Evolutionary conservation across 2,329 filamentous ascomycete species (phyloP), one percentile per base, ranked within the genome.

Genomic region (Ophiognomonia clavigignenti-juglandacearum): DNA sequence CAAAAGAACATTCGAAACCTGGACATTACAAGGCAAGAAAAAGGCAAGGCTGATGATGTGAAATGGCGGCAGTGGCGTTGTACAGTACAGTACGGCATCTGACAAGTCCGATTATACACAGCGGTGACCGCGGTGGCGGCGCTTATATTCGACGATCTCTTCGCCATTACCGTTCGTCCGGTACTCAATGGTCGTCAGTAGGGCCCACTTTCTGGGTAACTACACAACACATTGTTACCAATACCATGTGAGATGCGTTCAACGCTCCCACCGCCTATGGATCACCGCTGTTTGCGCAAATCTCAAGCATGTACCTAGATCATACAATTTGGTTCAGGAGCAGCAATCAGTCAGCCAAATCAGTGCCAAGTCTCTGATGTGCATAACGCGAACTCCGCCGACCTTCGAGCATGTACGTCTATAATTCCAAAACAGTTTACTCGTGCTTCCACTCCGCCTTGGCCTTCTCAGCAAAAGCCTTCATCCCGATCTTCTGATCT

Each of bases 401-500:
- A n/a, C n/a, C n/a, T n/a, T n/a, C n/a, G n/a, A n/a, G n/a, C n/a
- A n/a, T n/a, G n/a, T n/a, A n/a, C n/a, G n/a, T n/a, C n/a, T n/a
- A n/a, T n/a, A n/a, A n/a, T n/a, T n/a, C n/a, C n/a, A n/a, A n/a
- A n/a, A n/a, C n/a, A n/a, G 14, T 22, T 13, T 16, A 95, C 64
- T 88, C 82, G 65, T 96, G 76, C 52, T 78, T 83, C 92, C 93
- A 98, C 65, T 93, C 83, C 0, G 93, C 72, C 78, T 95, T 95
- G 72, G 87, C 82, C 82, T 97, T 97, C 69, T 91, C 87, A 2
- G 88, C 86, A 75, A 98, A 98, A 11, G 93, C 93, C 65, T 84
- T 84, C 93, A 97, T 83, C 67, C 89, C 91, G 65, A 96, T 88
- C 77, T 97, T 98, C 71, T 98, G 93, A 68, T 98, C 93, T 70